Evolutionary conservation across 495 filamentous ascomycete species (phyloP).

Genomic region (Aeminium ludgeri): DNA sequence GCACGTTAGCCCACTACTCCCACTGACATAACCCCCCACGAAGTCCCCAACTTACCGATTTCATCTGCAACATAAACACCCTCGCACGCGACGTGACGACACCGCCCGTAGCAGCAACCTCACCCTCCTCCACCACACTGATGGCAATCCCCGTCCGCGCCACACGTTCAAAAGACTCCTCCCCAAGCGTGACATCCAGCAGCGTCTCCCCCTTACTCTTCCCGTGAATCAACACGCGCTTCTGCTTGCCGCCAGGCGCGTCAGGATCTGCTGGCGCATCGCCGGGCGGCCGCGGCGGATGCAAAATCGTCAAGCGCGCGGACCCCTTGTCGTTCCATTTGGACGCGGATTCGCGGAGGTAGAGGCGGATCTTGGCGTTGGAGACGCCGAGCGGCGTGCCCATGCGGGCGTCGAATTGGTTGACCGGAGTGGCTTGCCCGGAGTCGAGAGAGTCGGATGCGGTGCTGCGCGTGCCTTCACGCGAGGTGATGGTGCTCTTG

Average conservation of each 20-base stretch:
- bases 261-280: slow-evolving; percentile 12
- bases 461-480: slow-evolving; percentile 40
- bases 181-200: slow-evolving; percentile 69
- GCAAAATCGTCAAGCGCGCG: slow-evolving; percentile 61
- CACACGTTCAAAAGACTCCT: slow-evolving; percentile 68
- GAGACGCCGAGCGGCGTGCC: slow-evolving; percentile 40
- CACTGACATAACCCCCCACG: too few relatives aligned
- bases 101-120: slow-evolving; percentile 50
- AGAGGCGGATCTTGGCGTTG: slow-evolving; percentile 69
- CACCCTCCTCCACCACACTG: slow-evolving; percentile 71
- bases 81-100: slow-evolving; percentile 48
- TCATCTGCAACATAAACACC: slow-evolving; percentile 65
- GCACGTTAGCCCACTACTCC: neutral
- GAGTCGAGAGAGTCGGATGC: slow-evolving; percentile 35
- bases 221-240: slow-evolving; percentile 60
- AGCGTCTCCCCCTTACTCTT: slow-evolving; percentile 50
- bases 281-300: slow-evolving; percentile 35
- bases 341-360: slow-evolving; percentile 54
- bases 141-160: slow-evolving; percentile 72
- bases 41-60: slow-evolving; percentile 9
- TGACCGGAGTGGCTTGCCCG: slow-evolving; percentile 39
- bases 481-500: slow-evolving; percentile 39
- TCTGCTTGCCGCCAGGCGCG: slow-evolving; percentile 36
- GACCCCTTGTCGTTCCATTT: slow-evolving; percentile 87
- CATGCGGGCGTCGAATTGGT: slow-evolving; percentile 33